A percentile compares a stretch with the other conserved stretches of the same genome.
phyloP scores from a whole-genome alignment of 2,329 filamentous ascomycete genomes.

The Colletotrichum zoysiae region DNA sequence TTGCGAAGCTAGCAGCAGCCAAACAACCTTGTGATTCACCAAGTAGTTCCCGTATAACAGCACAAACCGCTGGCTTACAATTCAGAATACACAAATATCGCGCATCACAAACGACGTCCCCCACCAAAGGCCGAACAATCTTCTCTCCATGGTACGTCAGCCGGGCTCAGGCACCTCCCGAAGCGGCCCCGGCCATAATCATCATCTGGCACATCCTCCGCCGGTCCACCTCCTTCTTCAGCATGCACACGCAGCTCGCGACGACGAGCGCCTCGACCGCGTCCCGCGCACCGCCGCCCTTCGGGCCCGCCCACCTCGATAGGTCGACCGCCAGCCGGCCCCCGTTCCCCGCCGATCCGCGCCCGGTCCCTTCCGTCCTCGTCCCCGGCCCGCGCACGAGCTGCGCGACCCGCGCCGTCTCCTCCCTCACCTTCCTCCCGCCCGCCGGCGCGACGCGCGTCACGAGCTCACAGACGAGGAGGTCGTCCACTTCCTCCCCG shows the following conservation, averaged over 20 bases:
- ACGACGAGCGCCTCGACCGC: slow-evolving; percentile 65
- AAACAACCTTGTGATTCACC: too few species aligned
- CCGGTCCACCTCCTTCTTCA: slow-evolving; percentile 75
- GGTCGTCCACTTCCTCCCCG: slow-evolving; percentile 54
- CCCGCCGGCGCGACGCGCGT: slow-evolving; percentile 48
- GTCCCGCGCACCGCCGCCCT: slow-evolving; percentile 51
- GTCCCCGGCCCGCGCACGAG: slow-evolving; percentile 57
- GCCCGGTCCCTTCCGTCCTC: slow-evolving; percentile 55
- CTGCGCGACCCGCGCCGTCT: slow-evolving; percentile 53
- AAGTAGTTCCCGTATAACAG: too few species aligned
- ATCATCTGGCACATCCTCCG: slow-evolving; percentile 64
- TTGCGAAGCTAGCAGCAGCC: too few species aligned
- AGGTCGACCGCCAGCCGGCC: slow-evolving; percentile 61
- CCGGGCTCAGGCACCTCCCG: slow-evolving; percentile 34
- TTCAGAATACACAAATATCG: too few species aligned
- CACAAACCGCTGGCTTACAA: too few species aligned
- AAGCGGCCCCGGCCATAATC: slow-evolving; percentile 53
- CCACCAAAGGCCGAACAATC: too few species aligned
- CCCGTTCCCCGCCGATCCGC: slow-evolving; percentile 62
- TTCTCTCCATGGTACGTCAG: background rate
- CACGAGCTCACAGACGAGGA: slow-evolving; percentile 66
- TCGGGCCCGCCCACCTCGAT: slow-evolving; percentile 50
- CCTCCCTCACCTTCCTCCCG: too few species aligned
- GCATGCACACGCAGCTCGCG: slow-evolving; percentile 69
- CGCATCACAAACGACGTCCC: background rate